phyloP scores from a whole-genome alignment of 306 rosid genomes.

The Dryas octopetala region DNA sequence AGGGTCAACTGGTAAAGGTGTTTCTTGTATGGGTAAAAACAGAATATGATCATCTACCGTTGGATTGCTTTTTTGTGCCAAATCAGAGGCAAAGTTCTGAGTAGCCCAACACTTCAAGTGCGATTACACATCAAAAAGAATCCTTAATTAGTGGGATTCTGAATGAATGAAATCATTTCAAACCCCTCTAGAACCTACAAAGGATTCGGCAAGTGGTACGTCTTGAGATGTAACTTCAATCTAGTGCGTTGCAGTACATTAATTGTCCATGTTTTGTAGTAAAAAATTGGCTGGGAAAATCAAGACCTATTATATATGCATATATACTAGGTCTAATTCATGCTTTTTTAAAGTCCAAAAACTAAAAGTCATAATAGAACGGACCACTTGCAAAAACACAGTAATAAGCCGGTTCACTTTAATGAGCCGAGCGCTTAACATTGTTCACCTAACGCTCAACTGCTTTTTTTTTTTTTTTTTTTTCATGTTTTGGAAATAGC shows the following conservation, averaged over 20 bases:
- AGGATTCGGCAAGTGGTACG: constrained; percentile 26
- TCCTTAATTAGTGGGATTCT: constrained; percentile 35
- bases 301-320: not conserved
- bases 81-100: constrained; percentile 24
- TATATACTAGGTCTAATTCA: too few relatives aligned
- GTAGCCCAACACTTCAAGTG: constrained; percentile 32
- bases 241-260: constrained; percentile 32
- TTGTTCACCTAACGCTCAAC: too few relatives aligned
- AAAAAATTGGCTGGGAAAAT: not conserved
- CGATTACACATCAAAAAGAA: constrained; percentile 69
- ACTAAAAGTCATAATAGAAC: too few relatives aligned
- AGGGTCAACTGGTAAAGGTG: constrained; percentile 43
- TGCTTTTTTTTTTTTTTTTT: too few relatives aligned
- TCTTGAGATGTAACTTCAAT: constrained; percentile 9
- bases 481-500: too few relatives aligned
- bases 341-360: too few relatives aligned
- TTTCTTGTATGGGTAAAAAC: constrained; percentile 43
- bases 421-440: too few relatives aligned
- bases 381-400: too few relatives aligned
- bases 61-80: constrained; percentile 26
- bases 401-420: too few relatives aligned
- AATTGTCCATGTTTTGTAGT: not conserved
- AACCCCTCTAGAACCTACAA: constrained; percentile 29
- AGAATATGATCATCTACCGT: constrained; percentile 57
- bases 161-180: constrained; percentile 25